phyloP scores from a whole-genome alignment of 176 grass and related monocot genomes.

The Thalia dealbata region DNA sequence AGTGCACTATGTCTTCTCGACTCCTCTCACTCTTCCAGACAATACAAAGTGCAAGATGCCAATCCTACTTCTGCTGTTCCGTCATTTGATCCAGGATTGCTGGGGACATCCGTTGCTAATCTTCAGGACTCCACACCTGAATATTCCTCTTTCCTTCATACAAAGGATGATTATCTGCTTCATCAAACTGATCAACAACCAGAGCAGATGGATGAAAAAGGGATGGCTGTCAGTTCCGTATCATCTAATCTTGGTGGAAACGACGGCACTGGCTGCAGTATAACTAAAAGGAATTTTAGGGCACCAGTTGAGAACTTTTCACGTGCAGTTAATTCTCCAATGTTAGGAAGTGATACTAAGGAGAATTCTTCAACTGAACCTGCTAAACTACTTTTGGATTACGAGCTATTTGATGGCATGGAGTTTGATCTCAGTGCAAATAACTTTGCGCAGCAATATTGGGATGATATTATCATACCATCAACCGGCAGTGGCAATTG shows the following conservation, averaged over 20 bases:
- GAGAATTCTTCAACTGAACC: conserved; percentile 10
- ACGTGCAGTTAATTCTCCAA: background rate
- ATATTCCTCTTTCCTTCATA: background rate
- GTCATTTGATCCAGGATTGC: conserved; percentile 12
- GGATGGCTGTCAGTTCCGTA: background rate
- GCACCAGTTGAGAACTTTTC: conserved; percentile 22
- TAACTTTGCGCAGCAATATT: conserved; percentile 43
- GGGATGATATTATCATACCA: conserved; percentile 37
- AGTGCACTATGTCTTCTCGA: conserved; percentile 11
- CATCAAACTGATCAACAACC: conserved; percentile 2
- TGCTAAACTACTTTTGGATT: conserved; percentile 6
- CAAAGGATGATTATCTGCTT: background rate
- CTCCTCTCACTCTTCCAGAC: conserved; percentile 4
- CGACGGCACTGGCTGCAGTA: conserved; percentile 16
- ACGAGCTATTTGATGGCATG: conserved; percentile 40
- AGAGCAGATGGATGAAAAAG: conserved; percentile 3
- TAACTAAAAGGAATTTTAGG: conserved; percentile 21
- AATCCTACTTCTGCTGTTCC: conserved; percentile 23
- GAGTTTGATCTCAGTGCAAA: conserved; percentile 36
- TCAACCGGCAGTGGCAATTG: conserved; percentile 16
- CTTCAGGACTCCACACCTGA: conserved; percentile 5
- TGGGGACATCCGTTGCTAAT: background rate
- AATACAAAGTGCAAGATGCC: conserved; percentile 9
- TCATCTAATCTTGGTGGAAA: conserved; percentile 17
- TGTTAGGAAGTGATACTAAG: background rate